A percentile compares a stretch with the other conserved stretches of the same genome.
Evolutionary conservation across 495 filamentous ascomycete genomes (phyloP).

Genomic region (Aspergillus affinis): DNA sequence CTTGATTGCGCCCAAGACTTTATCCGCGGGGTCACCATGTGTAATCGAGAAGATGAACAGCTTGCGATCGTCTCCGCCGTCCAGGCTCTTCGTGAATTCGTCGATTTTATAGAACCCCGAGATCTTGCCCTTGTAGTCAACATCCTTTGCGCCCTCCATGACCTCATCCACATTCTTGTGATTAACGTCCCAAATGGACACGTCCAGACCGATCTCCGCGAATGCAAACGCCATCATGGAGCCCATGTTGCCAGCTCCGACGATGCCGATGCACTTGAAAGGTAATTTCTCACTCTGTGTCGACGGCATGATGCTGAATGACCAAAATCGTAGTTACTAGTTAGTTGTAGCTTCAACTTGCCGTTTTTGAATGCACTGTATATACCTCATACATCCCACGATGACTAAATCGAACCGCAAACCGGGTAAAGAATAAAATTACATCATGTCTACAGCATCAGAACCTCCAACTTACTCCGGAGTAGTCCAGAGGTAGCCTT

Average conservation of each 20-base stretch:
- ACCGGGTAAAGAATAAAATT: not conserved
- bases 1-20: conserved; percentile 58
- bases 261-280: conserved; percentile 55
- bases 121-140: conserved; percentile 36
- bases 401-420: not conserved
- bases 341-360: not conserved
- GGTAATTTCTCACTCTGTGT: conserved; percentile 17
- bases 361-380: not conserved
- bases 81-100: conserved; percentile 41
- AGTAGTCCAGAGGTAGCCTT: no score
- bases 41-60: conserved; percentile 68
- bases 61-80: conserved; percentile 34
- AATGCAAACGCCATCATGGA: conserved; percentile 65
- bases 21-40: conserved; percentile 67
- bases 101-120: conserved; percentile 37
- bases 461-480: no score
- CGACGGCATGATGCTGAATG: not conserved
- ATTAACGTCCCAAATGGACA: conserved; percentile 61
- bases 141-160: conserved; percentile 17
- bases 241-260: conserved; percentile 68
- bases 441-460: not conserved
- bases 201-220: conserved; percentile 58
- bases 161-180: conserved; percentile 48
- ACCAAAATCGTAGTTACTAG: not conserved
- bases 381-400: not conserved